Conservation (phyloP, 176 grass and related monocot species). For the Pontederia paniculata region DNA sequence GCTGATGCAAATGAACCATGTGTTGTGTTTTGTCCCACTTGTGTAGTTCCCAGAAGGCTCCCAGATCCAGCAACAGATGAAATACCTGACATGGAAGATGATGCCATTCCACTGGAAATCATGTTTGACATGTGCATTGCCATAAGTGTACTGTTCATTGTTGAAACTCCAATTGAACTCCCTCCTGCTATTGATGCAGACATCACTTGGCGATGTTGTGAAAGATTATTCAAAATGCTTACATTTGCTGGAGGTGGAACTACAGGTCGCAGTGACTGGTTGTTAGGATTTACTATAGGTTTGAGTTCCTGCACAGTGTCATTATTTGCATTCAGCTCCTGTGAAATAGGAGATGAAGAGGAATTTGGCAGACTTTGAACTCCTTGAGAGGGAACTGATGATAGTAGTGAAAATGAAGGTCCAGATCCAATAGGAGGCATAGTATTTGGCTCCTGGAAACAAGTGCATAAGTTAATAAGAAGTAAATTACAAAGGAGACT, state of each 20-base stretch:
- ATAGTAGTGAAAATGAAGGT: conserved; percentile 41
- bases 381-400: conserved; percentile 54
- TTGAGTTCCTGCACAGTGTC: conserved; percentile 72
- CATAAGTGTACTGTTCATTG: conserved; percentile 64
- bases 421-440: conserved; percentile 43
- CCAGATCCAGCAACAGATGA: conserved; percentile 60
- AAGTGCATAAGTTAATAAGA: background rate
- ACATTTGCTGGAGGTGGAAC: conserved; percentile 53
- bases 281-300: conserved; percentile 51
- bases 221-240: conserved; percentile 72
- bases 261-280: conserved; percentile 51
- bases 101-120: conserved; percentile 62
- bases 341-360: conserved; percentile 65
- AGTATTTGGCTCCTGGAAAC: conserved; percentile 51
- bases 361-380: conserved; percentile 52
- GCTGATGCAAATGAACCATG: conserved; percentile 55
- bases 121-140: conserved; percentile 94
- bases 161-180: conserved; percentile 51
- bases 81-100: conserved; percentile 51
- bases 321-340: conserved; percentile 56
- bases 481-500: background rate
- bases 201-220: conserved; percentile 48
- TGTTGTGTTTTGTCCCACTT: conserved; percentile 48
- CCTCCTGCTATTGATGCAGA: conserved; percentile 51
- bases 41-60: conserved; percentile 34